Evolutionary conservation across 2,329 filamentous ascomycete species (phyloP), one percentile per base, ranked within the genome.

Genomic region (Penicillium sp.): DNA sequence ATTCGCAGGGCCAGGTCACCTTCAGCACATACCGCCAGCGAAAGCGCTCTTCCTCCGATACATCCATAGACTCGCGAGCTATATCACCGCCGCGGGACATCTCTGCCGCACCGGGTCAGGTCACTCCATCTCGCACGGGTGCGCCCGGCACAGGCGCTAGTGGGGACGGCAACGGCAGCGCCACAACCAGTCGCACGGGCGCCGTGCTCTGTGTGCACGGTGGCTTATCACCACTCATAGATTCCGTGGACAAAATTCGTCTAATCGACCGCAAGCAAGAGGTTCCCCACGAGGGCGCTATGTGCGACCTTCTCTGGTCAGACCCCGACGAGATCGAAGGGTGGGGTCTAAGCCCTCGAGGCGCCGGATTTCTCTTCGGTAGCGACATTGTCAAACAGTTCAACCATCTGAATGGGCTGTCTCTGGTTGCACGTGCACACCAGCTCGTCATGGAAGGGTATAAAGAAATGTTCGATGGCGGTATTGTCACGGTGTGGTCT

Each of bases 361-460:
- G 93, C 8, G 93, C 93, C 0, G 93, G 93, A 0, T 98, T 96
- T 75, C 78, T 97, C 10, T 98, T 98, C 59, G 93, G 93, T 44
- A 86, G 88, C 3, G 91, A 96, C 66, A 97, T 97, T 50, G 92
- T 97, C 64, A 95, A 93, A 64, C 84, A 85, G 57, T 98, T 98
- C 76, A 98, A 97, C 72, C 86, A 96, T 71, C 82, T 84, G 50
- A 98, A 98, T 69, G 89, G 95, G 65, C 80, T 98, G 25, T 89
- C 86, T 20, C 79, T 98, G 45, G 93, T 98, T 57, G 93, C 92
- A 15, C 83, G 93, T 47, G 93, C 93, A 1, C 93, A 98, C 67
- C 93, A 98, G 70, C 83, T 98, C 20, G 93, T 98, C 57, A 98
- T 97, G 93, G 93, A 98, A 69, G 93, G 93, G 0, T 98, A 96